Conservation (phyloP, 257 asterid species). For the Solanum peruvianum region DNA sequence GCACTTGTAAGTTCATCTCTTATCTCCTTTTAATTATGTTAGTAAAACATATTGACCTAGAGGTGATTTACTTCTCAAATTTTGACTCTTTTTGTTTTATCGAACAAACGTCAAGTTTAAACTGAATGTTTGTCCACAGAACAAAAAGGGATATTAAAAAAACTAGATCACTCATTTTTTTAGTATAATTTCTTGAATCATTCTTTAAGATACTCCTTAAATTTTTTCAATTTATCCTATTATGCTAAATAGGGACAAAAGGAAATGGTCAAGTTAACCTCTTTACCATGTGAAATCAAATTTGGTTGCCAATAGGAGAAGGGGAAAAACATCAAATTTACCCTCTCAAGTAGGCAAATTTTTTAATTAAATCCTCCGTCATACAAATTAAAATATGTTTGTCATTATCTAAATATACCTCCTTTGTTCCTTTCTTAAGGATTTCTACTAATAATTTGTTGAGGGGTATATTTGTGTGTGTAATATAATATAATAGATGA, state of each 20-base stretch:
- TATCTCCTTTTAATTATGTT: not conserved
- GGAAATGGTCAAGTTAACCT: not conserved
- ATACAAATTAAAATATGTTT: not conserved
- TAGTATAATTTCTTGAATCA: no score
- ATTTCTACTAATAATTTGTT: not conserved
- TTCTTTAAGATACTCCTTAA: no score
- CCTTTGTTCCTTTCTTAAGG: not conserved
- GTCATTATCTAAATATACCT: not conserved
- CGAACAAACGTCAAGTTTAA: not conserved
- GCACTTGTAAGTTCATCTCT: not conserved
- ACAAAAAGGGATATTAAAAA: not conserved
- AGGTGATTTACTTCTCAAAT: not conserved
- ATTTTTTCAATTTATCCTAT: no score
- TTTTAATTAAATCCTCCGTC: not conserved
- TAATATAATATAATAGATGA: not conserved
- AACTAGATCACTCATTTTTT: not conserved
- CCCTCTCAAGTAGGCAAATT: not conserved
- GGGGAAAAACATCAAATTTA: not conserved
- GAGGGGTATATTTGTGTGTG: not conserved
- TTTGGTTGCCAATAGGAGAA: not conserved
- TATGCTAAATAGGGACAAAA: not conserved
- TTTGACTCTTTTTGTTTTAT: not conserved
- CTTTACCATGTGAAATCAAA: not conserved
- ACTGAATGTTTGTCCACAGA: not conserved
- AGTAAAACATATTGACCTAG: not conserved